phyloP scores from a whole-genome alignment of 192 early-diverging fungal species.

The Bifiguratus adelaidae region DNA sequence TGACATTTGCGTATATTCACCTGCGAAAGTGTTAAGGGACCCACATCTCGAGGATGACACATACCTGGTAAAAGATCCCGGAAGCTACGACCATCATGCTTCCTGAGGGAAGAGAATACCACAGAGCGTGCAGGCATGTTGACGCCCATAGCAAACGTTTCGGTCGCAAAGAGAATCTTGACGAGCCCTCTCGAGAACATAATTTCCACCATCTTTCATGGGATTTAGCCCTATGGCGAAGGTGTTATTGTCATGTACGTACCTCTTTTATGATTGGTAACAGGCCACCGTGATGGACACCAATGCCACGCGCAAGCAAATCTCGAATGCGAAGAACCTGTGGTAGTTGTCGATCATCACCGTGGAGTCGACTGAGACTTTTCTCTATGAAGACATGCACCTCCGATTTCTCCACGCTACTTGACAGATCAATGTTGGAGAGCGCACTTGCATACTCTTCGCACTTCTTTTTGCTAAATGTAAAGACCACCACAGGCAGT shows the following conservation, averaged over 20 bases:
- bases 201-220: conserved; percentile 82
- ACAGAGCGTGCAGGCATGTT: conserved; percentile 95
- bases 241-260: conserved; percentile 1
- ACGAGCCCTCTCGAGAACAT: conserved; percentile 86
- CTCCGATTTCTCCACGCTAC: conserved; percentile 68
- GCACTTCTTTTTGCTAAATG: conserved; percentile 92
- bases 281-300: conserved; percentile 93
- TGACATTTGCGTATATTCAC: conserved; percentile 99
- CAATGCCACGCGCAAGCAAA: conserved; percentile 83
- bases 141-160: conserved; percentile 99
- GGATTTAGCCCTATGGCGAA: background rate
- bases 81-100: conserved; percentile 88
- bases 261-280: conserved; percentile 96
- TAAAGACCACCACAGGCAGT: conserved; percentile 86
- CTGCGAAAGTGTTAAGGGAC: conserved; percentile 15
- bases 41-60: background rate
- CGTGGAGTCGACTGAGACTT: conserved; percentile 70
- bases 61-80: conserved; percentile 78
- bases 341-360: conserved; percentile 75
- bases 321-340: conserved; percentile 82
- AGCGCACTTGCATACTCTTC: conserved; percentile 80
- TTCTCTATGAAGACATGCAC: conserved; percentile 83
- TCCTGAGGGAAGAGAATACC: conserved; percentile 83
- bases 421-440: conserved; percentile 71
- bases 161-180: conserved; percentile 91